phyloP scores from a whole-genome alignment of 345 rosid genomes.

The Hibiscus trionum region DNA sequence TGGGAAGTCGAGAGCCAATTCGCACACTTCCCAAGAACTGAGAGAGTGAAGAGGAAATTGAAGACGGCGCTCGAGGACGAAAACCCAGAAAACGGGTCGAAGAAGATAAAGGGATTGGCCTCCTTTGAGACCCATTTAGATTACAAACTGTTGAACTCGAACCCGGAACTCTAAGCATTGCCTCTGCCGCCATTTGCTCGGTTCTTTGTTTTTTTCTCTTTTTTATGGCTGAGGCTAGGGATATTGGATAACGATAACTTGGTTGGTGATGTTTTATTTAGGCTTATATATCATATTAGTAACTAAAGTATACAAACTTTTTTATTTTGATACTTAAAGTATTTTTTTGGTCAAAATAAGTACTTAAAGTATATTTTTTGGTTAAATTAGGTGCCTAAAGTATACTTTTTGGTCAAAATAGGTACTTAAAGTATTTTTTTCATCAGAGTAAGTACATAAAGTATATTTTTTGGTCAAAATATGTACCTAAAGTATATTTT shows the following conservation, averaged over 20 bases:
- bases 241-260: slow-evolving; percentile 14
- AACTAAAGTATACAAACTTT: no score
- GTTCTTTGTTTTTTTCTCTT: not conserved
- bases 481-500: no score
- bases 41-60: slow-evolving; percentile 33
- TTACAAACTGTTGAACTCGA: slow-evolving; percentile 45
- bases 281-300: no score
- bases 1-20: slow-evolving; percentile 24
- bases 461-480: no score
- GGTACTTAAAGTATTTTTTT: no score
- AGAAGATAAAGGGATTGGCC: slow-evolving; percentile 33
- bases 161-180: slow-evolving; percentile 38
- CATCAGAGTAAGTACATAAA: no score
- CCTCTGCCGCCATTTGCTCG: slow-evolving; percentile 63
- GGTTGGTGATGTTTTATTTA: no score
- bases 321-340: no score
- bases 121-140: slow-evolving; percentile 50
- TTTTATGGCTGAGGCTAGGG: slow-evolving; percentile 9
- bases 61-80: slow-evolving; percentile 41
- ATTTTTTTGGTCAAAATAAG: no score
- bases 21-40: slow-evolving; percentile 44
- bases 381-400: no score
- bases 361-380: no score
- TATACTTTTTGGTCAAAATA: no score
- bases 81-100: slow-evolving; percentile 41